phyloP scores from a whole-genome alignment of 495 filamentous ascomycete species.

The Sporormia fimetaria region DNA sequence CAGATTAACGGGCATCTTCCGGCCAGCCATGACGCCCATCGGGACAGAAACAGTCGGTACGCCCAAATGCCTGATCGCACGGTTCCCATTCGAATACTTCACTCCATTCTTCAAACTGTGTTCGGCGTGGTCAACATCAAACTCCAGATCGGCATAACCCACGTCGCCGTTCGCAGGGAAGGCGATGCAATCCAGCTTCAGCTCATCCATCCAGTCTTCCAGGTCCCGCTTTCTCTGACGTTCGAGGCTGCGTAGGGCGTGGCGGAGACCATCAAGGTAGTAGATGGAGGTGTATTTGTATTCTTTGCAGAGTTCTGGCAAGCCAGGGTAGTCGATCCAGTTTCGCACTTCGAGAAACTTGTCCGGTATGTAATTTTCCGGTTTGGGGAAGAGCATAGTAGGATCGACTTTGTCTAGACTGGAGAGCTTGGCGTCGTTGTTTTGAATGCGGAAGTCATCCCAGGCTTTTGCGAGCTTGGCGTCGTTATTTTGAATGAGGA shows the following conservation, averaged over 20 bases:
- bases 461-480: constrained; percentile 24
- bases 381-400: constrained; percentile 24
- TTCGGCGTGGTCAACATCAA: constrained; percentile 20
- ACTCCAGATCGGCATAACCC: constrained; percentile 27
- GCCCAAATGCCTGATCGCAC: constrained; percentile 30
- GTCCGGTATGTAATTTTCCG: constrained; percentile 23
- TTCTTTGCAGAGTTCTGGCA: constrained; percentile 14
- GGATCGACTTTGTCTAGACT: constrained; percentile 23
- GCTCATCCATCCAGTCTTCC: constrained; percentile 29
- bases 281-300: constrained; percentile 14
- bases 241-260: constrained; percentile 27
- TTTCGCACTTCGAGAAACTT: constrained; percentile 24
- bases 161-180: constrained; percentile 32
- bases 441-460: constrained; percentile 29
- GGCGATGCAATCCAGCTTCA: constrained; percentile 23
- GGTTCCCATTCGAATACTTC: constrained; percentile 31
- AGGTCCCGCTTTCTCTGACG: constrained; percentile 27
- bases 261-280: constrained; percentile 22
- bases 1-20: constrained; percentile 30
- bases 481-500: constrained; percentile 25
- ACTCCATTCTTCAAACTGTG: constrained; percentile 29
- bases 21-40: constrained; percentile 25
- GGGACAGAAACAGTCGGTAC: constrained; percentile 29
- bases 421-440: constrained; percentile 19
- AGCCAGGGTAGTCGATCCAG: constrained; percentile 21